Evolutionary conservation across 106 monocot genomes (phyloP), one percentile per base, ranked within the genome.

Genomic region (Gastrodia elata): DNA sequence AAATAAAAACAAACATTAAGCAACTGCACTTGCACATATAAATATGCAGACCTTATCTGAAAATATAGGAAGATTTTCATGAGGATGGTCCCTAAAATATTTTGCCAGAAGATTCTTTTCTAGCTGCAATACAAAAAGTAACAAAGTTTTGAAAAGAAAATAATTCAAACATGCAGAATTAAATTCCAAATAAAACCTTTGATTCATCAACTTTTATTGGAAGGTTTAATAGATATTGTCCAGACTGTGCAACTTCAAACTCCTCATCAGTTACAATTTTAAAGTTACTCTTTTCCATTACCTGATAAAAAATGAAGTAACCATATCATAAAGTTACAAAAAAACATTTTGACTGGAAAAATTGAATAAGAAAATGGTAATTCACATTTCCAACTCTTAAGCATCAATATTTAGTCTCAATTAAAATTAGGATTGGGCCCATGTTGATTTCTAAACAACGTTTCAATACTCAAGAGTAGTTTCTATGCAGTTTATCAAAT

Each of bases 161-260:
- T 38, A 77, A 61, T 64, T 35, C 18, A 33, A 36, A 25, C 8
- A 44, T 49, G 22, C 32, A 74, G 13, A 18, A 39, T 35, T 24
- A 6, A 72, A 70, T 26, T 34, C 67, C 41, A 57, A 27, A 33
- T 58, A 1, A 11, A 77, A 97, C 97, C 97, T 93, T 93, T 30
- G 92, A 84, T 83, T 97, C 97, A 77, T 93, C 97, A 38, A 97
- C 97, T 91, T 88, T 88, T 49, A 97, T 97, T 11, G 97, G 97
- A 75, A 97, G 90, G 75, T 97, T 90, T 74, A 97, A 84, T 35
- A 93, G 88, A 83, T 97, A 97, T 65, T 93, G 92, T 26, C 93
- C 97, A 57, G 93, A 88, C 16, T 88, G 79, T 37, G 97, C 93
- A 78, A 93, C 74, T 57, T 90, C 97, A 77, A 97, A 78, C 76